These are phyloP conservation scores for Fusarium napiforme DNA, from an alignment of 2,329 filamentous ascomycete genomes.

Conservation along the genomic window DNA sequence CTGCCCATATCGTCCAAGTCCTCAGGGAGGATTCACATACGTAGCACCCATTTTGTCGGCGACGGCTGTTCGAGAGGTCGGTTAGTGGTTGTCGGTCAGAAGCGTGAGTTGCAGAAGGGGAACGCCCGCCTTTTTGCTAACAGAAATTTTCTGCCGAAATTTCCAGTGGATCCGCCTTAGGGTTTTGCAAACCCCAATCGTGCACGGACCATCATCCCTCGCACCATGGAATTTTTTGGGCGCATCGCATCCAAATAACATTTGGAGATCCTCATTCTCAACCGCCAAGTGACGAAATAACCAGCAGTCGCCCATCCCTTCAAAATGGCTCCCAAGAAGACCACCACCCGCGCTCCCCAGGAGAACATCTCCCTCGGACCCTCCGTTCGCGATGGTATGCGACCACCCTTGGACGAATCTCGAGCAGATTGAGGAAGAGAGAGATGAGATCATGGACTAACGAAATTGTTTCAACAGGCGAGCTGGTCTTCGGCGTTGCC, in stretches of 20 bases:
- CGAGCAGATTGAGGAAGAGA: neutral
- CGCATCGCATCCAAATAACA: constrained; percentile 43
- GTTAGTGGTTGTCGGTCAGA: constrained; percentile 53
- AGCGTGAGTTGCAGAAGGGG: constrained; percentile 25
- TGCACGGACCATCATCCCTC: constrained; percentile 53
- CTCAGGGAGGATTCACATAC: constrained; percentile 62
- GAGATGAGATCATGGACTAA: constrained; percentile 20
- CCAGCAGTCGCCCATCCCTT: constrained; percentile 50
- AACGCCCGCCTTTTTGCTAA: constrained; percentile 2
- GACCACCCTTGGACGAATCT: constrained; percentile 7
- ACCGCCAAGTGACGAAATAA: constrained; percentile 50
- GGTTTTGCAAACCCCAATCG: constrained; percentile 48
- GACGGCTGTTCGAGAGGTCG: constrained; percentile 52
- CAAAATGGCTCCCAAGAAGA: constrained; percentile 96
- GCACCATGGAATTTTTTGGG: constrained; percentile 37
- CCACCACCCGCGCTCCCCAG: constrained; percentile 77
- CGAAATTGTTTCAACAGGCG: constrained; percentile 68
- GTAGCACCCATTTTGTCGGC: constrained; percentile 60
- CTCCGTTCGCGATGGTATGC: constrained; percentile 91
- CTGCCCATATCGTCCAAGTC: constrained; percentile 47
- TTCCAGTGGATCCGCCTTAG: constrained; percentile 27
- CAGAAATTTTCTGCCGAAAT: constrained; percentile 39
- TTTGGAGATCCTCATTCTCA: constrained; percentile 48
- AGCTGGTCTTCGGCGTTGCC: constrained; percentile 97
- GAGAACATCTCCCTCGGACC: constrained; percentile 99